Evolutionary conservation across 1,284 basidiomycete genomes (phyloP), one percentile per base, ranked within the genome.

Genomic region (Rhodotorula sp.): DNA sequence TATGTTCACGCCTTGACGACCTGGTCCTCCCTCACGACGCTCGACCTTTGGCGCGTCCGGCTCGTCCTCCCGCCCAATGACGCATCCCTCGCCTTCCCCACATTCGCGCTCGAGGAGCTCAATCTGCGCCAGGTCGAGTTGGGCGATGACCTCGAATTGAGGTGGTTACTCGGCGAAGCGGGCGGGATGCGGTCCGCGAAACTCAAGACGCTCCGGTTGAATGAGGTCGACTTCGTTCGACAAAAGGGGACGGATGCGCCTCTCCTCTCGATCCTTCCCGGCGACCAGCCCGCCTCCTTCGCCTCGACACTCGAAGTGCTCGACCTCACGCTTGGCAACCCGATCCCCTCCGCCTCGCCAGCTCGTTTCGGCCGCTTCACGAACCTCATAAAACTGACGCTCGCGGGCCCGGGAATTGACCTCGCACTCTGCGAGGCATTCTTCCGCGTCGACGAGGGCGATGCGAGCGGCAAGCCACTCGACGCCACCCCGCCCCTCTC

Each of bases 11-110:
- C 58, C 11, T 31, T 69, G 10, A n/a, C 40, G 24, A n/a, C 44
- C 1, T 69, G 64, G 64, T 26, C 30, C 18, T 37, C 13, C 44
- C 59, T 69, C 26, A 55, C 63, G 13, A 24, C 44, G 9, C 64
- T 69, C 55, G 60, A 69, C 44, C 52, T 69, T 13, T 65, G 68
- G 68, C 58, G 48, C n/a, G 68, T 65, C 4, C 28, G 28, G 16
- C 56, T 69, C 59, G 60, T 44, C 11, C 52, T 69, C 26, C 24
- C 55, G 7, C 1, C n/a, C n/a, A 16, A 8, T 22, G n/a, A 28
- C 5, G 55, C 24, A 15, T 26, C 31, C 9, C 28, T 24, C 30
- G n/a, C n/a, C 28, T 40, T 24, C 26, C 58, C 68, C 20, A 16
- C 2, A 1, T 69, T 65, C 30, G 24, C 28, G 2, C 59, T 69